Percentiles rank a stretch among this genome's conserved stretches.
Conservation (phyloP, 1,284 basidiomycete species). For the Boletus sp. region DNA sequence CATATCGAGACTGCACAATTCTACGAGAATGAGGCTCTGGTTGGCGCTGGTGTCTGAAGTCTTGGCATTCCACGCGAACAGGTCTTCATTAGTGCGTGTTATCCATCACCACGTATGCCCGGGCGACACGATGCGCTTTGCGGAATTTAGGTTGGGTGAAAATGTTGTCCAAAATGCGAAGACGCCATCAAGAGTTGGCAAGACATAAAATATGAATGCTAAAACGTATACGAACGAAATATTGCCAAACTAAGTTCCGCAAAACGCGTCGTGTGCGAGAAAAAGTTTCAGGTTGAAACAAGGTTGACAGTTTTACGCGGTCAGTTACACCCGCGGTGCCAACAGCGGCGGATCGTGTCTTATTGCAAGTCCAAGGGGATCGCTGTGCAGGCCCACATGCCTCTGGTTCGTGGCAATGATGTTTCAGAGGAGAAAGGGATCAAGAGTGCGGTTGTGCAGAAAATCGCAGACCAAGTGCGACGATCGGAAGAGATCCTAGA, state of each 20-base stretch:
- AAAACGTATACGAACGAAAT: no score
- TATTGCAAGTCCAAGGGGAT: slow-evolving; percentile 54
- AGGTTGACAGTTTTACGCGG: slow-evolving; percentile 3
- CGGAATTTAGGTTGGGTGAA: no score
- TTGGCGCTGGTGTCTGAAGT: slow-evolving; percentile 31
- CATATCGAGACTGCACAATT: slow-evolving; percentile 33
- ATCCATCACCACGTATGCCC: neutral
- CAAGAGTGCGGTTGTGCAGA: slow-evolving; percentile 41
- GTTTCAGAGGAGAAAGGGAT: slow-evolving; percentile 35
- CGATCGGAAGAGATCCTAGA: neutral
- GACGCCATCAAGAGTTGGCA: no score
- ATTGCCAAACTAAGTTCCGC: no score
- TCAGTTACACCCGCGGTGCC: slow-evolving; percentile 59
- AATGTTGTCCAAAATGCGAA: no score
- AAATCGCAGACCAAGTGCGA: slow-evolving; percentile 45
- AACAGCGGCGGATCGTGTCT: slow-evolving; percentile 52
- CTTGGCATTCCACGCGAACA: slow-evolving; percentile 32
- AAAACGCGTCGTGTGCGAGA: no score
- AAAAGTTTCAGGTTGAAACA: neutral
- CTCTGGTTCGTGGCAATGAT: slow-evolving; percentile 45
- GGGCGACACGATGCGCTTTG: slow-evolving; percentile 9
- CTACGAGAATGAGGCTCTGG: slow-evolving; percentile 31
- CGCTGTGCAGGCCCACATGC: slow-evolving; percentile 55
- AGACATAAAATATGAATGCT: no score
- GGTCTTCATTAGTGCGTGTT: slow-evolving; percentile 35